Evolutionary conservation across 164 flowering plant species (phyloP), one percentile per base, ranked within the genome.

Genomic region (Piper betle): DNA sequence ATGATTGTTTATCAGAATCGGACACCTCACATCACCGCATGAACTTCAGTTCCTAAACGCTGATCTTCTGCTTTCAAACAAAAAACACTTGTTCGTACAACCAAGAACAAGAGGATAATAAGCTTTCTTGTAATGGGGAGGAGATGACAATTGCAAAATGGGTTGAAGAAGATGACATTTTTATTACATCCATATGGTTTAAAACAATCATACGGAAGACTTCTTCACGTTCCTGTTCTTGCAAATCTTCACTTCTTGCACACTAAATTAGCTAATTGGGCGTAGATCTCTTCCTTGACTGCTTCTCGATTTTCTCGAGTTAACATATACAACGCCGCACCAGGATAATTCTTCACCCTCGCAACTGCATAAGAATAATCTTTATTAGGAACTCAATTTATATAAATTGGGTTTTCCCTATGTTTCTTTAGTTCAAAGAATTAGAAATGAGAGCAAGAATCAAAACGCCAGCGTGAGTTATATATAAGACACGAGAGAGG

Each of bases 281-380:
- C 66, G 68, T 66, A 78, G 20, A 91, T 68, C 61, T 78, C 72
- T 39, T 84, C 88, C 67, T 66, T 73, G 52, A 73, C 50, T 10
- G 75, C 69, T 70, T 84, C 87, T 64, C 96, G 72, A 65, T 82
- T 88, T 37, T 74, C 67, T 4, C 69, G 61, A 64, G 72, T 78
- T 62, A 88, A 67, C 1, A 84, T 80, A 68, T 79, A 81, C 54
- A 86, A 39, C 4, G 62, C 70, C 57, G 92, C 85, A 6, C 81
- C 83, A 20, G 88, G 86, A 75, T 85, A 87, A 73, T 84, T 85
- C 71, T 74, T 81, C 81, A 91, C 53, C 66, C 86, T 79, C 53
- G 84, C 84, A 75, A 91, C 97, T 91, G 84, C 65, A 60, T 13
- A 55, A 55, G 6, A 25, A 3, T 25, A 55, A 25, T 39, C 10